These are phyloP conservation scores for Ophiostoma ulmi DNA, from an alignment of 2,329 filamentous ascomycete species.

Conservation along the genomic window DNA sequence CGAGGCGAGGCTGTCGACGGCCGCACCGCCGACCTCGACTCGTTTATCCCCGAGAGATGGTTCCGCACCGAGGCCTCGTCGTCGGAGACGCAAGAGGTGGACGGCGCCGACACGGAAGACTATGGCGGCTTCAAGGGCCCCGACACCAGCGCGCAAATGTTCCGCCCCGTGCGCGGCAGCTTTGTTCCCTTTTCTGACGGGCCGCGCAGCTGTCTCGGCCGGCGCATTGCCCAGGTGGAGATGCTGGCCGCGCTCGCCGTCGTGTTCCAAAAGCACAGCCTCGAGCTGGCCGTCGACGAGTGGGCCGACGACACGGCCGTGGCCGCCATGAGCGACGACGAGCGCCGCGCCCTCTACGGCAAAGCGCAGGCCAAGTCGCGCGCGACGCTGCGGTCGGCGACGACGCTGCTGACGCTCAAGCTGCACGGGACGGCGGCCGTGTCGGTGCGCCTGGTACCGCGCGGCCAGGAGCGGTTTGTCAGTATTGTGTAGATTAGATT, in stretches of 20 bases:
- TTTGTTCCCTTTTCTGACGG: conserved; percentile 58
- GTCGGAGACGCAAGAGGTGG: conserved; percentile 28
- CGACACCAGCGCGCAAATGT: conserved; percentile 59
- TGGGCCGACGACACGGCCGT: conserved; percentile 52
- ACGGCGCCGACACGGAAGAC: conserved; percentile 45
- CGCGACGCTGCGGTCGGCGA: conserved; percentile 26
- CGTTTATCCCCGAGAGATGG: conserved; percentile 71
- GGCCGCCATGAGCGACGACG: conserved; percentile 42
- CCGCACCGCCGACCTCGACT: conserved; percentile 52
- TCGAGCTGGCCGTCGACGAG: conserved; percentile 65
- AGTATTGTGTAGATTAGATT: neutral
- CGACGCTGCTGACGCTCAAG: conserved; percentile 65
- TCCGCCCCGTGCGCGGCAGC: conserved; percentile 51
- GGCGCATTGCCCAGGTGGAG: conserved; percentile 56
- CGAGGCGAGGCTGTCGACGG: conserved; percentile 40
- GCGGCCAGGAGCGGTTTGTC: conserved; percentile 65
- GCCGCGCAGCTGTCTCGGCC: conserved; percentile 52
- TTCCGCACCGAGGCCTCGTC: conserved; percentile 37
- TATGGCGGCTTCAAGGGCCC: conserved; percentile 55
- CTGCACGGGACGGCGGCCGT: conserved; percentile 56
- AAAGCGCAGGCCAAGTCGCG: conserved; percentile 51
- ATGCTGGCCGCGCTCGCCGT: conserved; percentile 52
- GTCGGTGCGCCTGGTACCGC: conserved; percentile 62
- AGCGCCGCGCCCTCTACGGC: conserved; percentile 52
- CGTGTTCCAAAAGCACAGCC: conserved; percentile 54